These are phyloP conservation scores for Rhizopus stolonifer DNA, from an alignment of 371 early-diverging fungal species.

Conservation along the genomic window DNA sequence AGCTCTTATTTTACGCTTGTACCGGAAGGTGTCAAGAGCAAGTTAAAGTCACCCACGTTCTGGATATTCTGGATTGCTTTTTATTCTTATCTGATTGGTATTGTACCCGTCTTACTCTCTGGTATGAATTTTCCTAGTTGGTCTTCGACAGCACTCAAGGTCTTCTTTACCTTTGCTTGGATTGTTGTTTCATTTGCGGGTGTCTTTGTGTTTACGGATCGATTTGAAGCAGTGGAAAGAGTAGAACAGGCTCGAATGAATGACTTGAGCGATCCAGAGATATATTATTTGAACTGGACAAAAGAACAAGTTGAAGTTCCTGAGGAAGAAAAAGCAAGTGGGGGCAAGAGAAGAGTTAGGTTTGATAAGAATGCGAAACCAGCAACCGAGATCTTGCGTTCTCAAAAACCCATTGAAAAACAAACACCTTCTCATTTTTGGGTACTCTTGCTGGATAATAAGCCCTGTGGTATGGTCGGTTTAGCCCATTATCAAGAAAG, in stretches of 20 bases:
- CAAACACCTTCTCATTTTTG: slow-evolving; percentile 47
- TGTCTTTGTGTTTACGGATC: slow-evolving; percentile 39
- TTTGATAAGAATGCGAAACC: slow-evolving; percentile 35
- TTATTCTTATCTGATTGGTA: slow-evolving; percentile 31
- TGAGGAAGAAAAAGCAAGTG: slow-evolving; percentile 4
- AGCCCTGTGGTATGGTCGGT: slow-evolving; percentile 41
- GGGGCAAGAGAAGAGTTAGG: slow-evolving; percentile 20
- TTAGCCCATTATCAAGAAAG: slow-evolving; percentile 27
- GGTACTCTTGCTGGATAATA: slow-evolving; percentile 40
- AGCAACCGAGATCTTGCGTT: slow-evolving; percentile 30
- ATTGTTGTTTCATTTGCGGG: slow-evolving; percentile 33
- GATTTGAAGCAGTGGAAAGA: slow-evolving; percentile 34
- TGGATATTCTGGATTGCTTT: slow-evolving; percentile 43
- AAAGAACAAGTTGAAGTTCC: slow-evolving; percentile 27
- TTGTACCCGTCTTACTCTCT: slow-evolving; percentile 31
- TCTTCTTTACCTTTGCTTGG: slow-evolving; percentile 41
- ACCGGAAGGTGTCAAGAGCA: slow-evolving; percentile 44
- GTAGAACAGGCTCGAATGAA: slow-evolving; percentile 40
- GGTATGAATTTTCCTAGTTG: slow-evolving; percentile 26
- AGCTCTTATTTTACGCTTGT: slow-evolving; percentile 42
- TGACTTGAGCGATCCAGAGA: slow-evolving; percentile 46
- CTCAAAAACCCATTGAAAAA: slow-evolving; percentile 28
- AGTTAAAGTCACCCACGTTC: slow-evolving; percentile 37
- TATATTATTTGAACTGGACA: slow-evolving; percentile 41
- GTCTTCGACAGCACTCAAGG: slow-evolving; percentile 23